Evolutionary conservation across 2,329 filamentous ascomycete species (phyloP).

Genomic region (Neofusicoccum parvum): DNA sequence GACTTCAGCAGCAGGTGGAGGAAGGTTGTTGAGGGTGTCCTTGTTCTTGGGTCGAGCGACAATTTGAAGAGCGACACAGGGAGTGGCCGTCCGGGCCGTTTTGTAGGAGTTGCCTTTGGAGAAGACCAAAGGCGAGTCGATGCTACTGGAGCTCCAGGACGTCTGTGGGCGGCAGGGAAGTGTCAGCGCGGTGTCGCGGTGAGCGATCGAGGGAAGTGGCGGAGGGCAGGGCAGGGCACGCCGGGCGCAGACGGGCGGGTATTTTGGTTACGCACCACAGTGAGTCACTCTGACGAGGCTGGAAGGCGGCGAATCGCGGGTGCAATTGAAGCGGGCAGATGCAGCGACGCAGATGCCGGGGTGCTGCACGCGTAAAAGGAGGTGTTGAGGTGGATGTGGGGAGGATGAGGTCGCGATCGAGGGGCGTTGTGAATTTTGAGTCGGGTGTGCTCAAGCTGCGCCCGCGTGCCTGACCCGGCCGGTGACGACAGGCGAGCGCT

Average conservation of each 20-base stretch:
- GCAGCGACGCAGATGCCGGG: not conserved
- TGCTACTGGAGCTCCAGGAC: not conserved
- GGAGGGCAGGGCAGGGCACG: not conserved
- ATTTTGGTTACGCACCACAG: conserved; percentile 12
- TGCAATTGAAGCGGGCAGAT: conserved; percentile 1
- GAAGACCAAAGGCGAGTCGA: conserved; percentile 39
- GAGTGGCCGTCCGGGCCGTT: conserved; percentile 48
- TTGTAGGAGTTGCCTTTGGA: conserved; percentile 46
- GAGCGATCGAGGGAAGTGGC: conserved; percentile 10
- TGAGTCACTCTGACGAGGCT: conserved; percentile 19
- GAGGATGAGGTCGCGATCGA: conserved; percentile 5
- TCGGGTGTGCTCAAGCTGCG: conserved; percentile 15
- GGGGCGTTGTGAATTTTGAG: conserved; percentile 22
- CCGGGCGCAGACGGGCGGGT: not conserved
- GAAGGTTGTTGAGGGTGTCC: conserved; percentile 54
- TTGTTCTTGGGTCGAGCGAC: conserved; percentile 47
- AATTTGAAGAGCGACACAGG: conserved; percentile 50
- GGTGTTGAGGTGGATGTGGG: not conserved
- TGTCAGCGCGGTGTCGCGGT: conserved; percentile 3
- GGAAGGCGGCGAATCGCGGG: not conserved
- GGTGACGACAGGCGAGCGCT: conserved; percentile 5
- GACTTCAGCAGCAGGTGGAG: conserved; percentile 44
- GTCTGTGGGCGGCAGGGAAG: conserved; percentile 6
- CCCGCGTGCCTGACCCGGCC: conserved; percentile 7
- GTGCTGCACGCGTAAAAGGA: not conserved